Evolutionary conservation across 257 asterid species (phyloP).

Genomic region (Rauvolfia tetraphylla): DNA sequence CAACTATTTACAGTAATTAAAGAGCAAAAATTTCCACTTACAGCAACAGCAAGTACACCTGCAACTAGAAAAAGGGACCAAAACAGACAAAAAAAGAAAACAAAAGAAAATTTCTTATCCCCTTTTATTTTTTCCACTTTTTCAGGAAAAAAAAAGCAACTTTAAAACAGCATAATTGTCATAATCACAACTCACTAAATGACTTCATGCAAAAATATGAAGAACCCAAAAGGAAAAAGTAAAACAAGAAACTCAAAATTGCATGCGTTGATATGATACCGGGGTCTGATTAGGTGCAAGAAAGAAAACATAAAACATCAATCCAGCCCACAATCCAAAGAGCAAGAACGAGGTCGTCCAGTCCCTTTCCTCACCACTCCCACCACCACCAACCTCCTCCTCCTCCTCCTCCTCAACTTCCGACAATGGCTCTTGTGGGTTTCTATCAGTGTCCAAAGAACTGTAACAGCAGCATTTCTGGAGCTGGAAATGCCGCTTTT

Average conservation of each 20-base stretch:
- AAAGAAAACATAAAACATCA: conserved; percentile 69
- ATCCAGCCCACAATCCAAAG: conserved; percentile 71
- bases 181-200: not conserved
- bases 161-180: not conserved
- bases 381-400: conserved; percentile 27
- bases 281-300: conserved; percentile 91
- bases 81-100: not conserved
- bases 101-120: not conserved
- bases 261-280: conserved; percentile 33
- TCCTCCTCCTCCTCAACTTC: conserved; percentile 31
- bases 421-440: conserved; percentile 41
- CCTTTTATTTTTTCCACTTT: not conserved
- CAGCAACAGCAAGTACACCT: not conserved
- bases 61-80: not conserved
- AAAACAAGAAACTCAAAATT: not conserved
- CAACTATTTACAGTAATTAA: not conserved
- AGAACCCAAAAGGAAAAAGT: not conserved
- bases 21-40: not conserved
- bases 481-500: conserved; percentile 19
- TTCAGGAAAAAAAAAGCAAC: not conserved
- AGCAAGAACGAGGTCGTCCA: conserved; percentile 87
- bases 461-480: conserved; percentile 30
- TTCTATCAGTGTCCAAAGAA: conserved; percentile 38
- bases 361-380: conserved; percentile 60
- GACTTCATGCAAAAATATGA: not conserved